These are phyloP conservation scores for Colletotrichum tamarilloi DNA, from an alignment of 2,329 filamentous ascomycete genomes.

Conservation along the genomic window DNA sequence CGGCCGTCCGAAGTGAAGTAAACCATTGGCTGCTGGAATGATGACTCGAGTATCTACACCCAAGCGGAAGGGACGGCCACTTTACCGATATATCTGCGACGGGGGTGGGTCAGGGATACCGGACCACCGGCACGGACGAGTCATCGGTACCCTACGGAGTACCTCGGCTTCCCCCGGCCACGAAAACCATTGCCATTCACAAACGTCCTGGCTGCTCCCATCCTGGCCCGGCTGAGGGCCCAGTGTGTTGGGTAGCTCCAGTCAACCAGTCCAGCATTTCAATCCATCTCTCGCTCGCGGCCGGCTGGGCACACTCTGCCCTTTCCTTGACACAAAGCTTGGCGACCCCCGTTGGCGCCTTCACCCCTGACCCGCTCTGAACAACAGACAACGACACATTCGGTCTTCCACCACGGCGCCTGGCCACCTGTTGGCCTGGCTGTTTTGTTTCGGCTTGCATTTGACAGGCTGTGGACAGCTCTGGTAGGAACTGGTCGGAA, in stretches of 20 bases:
- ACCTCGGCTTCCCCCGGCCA: conserved; percentile 4
- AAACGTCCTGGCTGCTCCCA: background rate
- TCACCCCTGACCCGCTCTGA: conserved; percentile 3
- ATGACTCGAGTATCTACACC: background rate
- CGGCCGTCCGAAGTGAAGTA: background rate
- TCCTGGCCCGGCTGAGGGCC: background rate
- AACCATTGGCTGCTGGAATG: background rate
- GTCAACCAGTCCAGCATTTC: background rate
- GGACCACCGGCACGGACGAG: conserved; percentile 17
- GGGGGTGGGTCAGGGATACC: conserved; percentile 7
- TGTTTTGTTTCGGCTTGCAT: background rate
- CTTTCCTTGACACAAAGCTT: conserved; percentile 24
- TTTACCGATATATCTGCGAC: conserved; percentile 24
- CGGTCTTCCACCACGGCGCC: background rate
- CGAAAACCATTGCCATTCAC: background rate
- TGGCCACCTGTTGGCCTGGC: background rate
- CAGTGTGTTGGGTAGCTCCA: background rate
- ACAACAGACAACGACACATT: background rate
- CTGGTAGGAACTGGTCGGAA: background rate
- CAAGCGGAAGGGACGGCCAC: background rate
- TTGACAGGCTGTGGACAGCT: background rate
- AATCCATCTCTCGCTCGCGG: background rate
- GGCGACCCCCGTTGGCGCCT: conserved; percentile 3
- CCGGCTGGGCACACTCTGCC: background rate
- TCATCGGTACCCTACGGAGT: background rate